Percentiles rank a stretch among this genome's conserved stretches.
Evolutionary conservation across 2,329 filamentous ascomycete species (phyloP).

Genomic region (Colletotrichum chrysophilum): DNA sequence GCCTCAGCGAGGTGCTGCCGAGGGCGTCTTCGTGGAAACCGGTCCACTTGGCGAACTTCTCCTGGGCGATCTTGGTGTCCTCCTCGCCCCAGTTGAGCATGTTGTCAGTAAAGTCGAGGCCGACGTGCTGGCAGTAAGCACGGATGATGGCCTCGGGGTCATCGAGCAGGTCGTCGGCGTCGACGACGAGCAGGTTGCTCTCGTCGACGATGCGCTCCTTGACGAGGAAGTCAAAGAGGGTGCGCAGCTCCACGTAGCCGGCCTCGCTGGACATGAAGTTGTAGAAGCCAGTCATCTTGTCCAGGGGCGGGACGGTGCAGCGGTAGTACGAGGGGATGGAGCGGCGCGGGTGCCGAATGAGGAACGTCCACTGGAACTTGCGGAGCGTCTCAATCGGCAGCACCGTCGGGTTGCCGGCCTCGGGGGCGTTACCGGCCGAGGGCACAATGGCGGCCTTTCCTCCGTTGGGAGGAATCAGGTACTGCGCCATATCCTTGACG

Average conservation of each 20-base stretch:
- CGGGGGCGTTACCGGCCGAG: slow-evolving; percentile 72
- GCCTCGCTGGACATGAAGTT: slow-evolving; percentile 88
- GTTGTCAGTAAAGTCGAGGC: slow-evolving; percentile 72
- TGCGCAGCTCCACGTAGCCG: slow-evolving; percentile 87
- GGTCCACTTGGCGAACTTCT: slow-evolving; percentile 93
- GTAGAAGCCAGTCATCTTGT: slow-evolving; percentile 82
- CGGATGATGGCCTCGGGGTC: slow-evolving; percentile 77
- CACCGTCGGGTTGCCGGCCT: slow-evolving; percentile 83
- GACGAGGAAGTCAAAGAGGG: slow-evolving; percentile 84
- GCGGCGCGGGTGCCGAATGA: slow-evolving; percentile 93
- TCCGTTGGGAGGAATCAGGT: slow-evolving; percentile 78
- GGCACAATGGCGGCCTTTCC: slow-evolving; percentile 75
- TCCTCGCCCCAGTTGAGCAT: slow-evolving; percentile 89
- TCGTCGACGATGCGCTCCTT: slow-evolving; percentile 74
- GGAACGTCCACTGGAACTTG: slow-evolving; percentile 91
- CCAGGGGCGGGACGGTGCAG: slow-evolving; percentile 88
- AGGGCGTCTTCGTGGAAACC: slow-evolving; percentile 97
- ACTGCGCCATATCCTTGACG: slow-evolving; percentile 98
- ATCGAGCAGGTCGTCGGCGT: slow-evolving; percentile 93
- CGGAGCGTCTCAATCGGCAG: slow-evolving; percentile 76
- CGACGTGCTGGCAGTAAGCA: slow-evolving; percentile 82
- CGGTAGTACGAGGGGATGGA: slow-evolving; percentile 94
- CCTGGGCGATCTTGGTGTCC: slow-evolving; percentile 73
- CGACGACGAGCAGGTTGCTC: slow-evolving; percentile 80
- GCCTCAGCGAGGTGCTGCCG: slow-evolving; percentile 76